These are phyloP conservation scores for Backusella liffmaniae DNA, from an alignment of 192 early-diverging fungal genomes.

Conservation along the genomic window DNA sequence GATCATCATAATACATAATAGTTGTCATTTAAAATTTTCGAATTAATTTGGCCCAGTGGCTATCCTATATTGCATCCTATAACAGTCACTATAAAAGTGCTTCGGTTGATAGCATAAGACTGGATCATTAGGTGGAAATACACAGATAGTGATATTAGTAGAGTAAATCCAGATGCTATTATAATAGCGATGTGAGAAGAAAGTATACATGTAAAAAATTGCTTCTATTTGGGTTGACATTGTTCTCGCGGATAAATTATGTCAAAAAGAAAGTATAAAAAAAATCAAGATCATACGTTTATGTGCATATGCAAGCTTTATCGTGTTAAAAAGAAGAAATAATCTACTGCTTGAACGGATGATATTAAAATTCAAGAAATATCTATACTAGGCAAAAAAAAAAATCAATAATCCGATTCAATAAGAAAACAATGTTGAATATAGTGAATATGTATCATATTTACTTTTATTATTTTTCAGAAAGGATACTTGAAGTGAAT, in stretches of 20 bases:
- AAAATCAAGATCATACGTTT: neutral
- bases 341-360: neutral
- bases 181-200: neutral
- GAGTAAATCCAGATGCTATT: no score
- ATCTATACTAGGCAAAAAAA: neutral
- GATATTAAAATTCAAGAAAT: neutral
- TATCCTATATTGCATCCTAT: neutral
- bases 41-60: neutral
- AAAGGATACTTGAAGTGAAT: neutral
- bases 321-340: neutral
- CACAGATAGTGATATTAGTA: neutral
- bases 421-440: neutral
- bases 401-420: neutral
- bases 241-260: neutral
- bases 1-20: neutral
- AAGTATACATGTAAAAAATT: neutral
- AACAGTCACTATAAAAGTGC: neutral
- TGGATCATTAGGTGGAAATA: no score
- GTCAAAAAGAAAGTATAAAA: neutral
- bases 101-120: no score
- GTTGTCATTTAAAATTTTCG: neutral
- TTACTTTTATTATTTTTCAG: neutral
- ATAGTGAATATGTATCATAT: neutral
- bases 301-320: neutral
- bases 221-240: neutral